phyloP scores from a whole-genome alignment of 495 filamentous ascomycete species.

The Chaetomium fimeti region DNA sequence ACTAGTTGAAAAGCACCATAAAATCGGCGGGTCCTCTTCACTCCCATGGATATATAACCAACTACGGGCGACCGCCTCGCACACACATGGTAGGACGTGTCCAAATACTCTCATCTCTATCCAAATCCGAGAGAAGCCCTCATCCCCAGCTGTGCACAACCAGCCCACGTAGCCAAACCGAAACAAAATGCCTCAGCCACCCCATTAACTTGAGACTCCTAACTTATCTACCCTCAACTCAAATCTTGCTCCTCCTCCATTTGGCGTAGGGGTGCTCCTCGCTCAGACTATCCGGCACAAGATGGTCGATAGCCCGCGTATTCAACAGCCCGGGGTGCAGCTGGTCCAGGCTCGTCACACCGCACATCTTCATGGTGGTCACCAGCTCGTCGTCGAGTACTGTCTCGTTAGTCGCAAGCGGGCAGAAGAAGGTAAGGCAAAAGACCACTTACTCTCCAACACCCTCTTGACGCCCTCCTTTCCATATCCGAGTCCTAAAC shows the following conservation, averaged over 20 bases:
- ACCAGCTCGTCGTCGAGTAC: constrained; percentile 76
- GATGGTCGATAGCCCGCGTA: constrained; percentile 67
- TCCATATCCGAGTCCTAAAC: constrained; percentile 59
- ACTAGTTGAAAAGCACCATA: too few species aligned
- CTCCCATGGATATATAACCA: too few species aligned
- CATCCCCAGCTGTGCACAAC: too few species aligned
- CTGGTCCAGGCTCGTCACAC: constrained; percentile 69
- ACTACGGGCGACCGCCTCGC: too few species aligned
- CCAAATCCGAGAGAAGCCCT: too few species aligned
- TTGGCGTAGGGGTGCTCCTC: constrained; percentile 64
- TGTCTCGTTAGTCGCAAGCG: constrained; percentile 28
- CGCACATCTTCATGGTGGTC: constrained; percentile 75
- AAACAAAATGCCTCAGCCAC: too few species aligned
- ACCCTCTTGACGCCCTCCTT: constrained; percentile 69
- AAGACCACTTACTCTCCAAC: constrained; percentile 49
- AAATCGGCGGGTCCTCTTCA: too few species aligned
- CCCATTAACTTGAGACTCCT: background rate
- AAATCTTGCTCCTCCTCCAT: constrained; percentile 39
- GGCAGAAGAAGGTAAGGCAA: background rate
- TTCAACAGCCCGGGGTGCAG: constrained; percentile 68
- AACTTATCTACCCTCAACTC: background rate
- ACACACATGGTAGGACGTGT: too few species aligned
- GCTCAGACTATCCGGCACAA: constrained; percentile 51
- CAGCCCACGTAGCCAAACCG: too few species aligned
- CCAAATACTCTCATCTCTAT: too few species aligned